Base-by-base conservation (phyloP, 164 flowering plant genomes). In the Umbellularia californica region DNA sequence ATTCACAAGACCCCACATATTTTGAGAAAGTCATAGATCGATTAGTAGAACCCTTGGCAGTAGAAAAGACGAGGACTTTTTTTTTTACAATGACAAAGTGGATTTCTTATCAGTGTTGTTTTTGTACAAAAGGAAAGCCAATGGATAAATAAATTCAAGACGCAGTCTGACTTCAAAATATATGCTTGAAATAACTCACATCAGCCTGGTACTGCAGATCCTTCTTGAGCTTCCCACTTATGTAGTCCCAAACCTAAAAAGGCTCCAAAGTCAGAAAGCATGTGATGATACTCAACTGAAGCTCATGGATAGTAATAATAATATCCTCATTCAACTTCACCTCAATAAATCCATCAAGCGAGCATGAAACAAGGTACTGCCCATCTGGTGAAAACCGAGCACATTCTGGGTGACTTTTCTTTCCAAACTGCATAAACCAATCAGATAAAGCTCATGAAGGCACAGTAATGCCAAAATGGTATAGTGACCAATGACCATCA, bases 151-250 rank as follows among this genome's bases (percentile, higher is more conserved):
- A 33, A 14, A 10, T 33, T 27, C 25, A 23, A 67, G 25, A 33
- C 3, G 27, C 47, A 41, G 10, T 41, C 47, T 41, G 11, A 41
- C 47, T 41, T 41, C 10, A 41, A 41, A 41, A 41, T 41, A 41
- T 27, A 75, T 69, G 67, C 25, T 47, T 23, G 28, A 75, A 65
- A 77, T 33, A 71, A 85, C 98, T 90, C 71, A 94, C 99, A 82
- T 96, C 99, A 79, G 98, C 98, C 83, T 96, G 99, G 80, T 96
- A 96, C 62, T 93, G 97, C 52, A 96, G 97, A 87, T 96, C 99
- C 85, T 96, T 93, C 85, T 95, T 96, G 70, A 96, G 94, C 79
- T 96, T 96, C 78, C 99, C 98, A 81, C 97, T 94, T 58, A 94
- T 79, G 74, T 90, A 90, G 77, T 96, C 99, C 99, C 99, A 96